phyloP scores from a whole-genome alignment of 371 early-diverging fungal species.

The Umbelopsis sp. region DNA sequence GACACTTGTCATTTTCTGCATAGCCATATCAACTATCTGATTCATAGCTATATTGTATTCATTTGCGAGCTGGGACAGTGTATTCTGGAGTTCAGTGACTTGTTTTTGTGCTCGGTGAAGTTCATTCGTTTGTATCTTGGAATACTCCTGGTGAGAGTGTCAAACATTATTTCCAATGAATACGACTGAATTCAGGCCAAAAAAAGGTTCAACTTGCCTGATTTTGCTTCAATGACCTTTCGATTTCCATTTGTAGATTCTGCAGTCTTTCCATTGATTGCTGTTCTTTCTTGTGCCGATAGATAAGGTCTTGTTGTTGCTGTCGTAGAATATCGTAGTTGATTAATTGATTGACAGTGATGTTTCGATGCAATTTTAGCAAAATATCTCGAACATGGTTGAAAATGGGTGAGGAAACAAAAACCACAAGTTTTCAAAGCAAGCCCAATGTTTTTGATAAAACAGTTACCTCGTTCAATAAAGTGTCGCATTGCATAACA shows the following conservation, averaged over 20 bases:
- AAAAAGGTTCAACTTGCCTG: background rate
- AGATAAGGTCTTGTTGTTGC: background rate
- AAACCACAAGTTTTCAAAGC: too few species aligned
- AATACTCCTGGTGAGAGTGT: background rate
- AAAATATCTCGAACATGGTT: background rate
- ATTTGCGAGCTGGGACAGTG: background rate
- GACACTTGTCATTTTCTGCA: background rate
- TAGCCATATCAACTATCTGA: background rate
- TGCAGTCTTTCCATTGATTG: background rate
- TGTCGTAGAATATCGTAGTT: constrained; percentile 15
- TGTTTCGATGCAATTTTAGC: constrained; percentile 16
- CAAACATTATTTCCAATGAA: background rate
- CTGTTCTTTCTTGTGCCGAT: background rate
- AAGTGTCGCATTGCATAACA: constrained; percentile 10
- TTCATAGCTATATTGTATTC: background rate
- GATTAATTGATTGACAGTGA: constrained; percentile 16
- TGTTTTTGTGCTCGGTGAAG: background rate
- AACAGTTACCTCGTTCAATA: background rate
- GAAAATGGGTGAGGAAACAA: too few species aligned
- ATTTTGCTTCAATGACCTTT: background rate
- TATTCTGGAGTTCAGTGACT: background rate
- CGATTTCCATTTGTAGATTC: background rate
- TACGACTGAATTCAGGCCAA: background rate
- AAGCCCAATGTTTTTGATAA: background rate
- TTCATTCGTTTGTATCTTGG: background rate